Evolutionary conservation across 1,284 basidiomycete genomes (phyloP).

Genomic region (Leccinum pachyderme): DNA sequence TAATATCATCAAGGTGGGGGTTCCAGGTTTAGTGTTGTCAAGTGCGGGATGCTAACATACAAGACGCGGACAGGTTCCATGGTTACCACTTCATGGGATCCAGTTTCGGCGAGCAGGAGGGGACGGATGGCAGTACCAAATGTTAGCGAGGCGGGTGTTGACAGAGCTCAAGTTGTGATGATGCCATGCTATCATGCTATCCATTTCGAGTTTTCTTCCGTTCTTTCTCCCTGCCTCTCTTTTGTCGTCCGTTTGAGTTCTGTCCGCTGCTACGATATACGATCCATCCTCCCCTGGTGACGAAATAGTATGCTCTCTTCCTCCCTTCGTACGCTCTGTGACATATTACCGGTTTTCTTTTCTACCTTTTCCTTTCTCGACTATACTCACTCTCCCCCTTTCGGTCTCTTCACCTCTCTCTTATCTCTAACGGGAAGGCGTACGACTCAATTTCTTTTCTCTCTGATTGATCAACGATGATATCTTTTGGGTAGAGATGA

Average conservation of each 20-base stretch:
- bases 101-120: conserved; percentile 93
- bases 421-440: background rate
- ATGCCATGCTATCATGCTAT: background rate
- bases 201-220: background rate
- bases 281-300: background rate
- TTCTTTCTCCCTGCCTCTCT: background rate
- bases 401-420: background rate
- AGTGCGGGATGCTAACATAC: background rate
- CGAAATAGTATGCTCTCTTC: background rate
- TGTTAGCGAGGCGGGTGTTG: conserved; percentile 91
- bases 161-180: conserved; percentile 88
- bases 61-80: conserved; percentile 68
- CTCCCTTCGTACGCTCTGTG: conserved; percentile 5
- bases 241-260: background rate
- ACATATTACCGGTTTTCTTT: conserved; percentile 11
- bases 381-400: background rate
- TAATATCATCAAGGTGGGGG: conserved; percentile 85
- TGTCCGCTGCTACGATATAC: background rate
- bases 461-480: background rate
- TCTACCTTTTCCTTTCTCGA: background rate
- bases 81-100: conserved; percentile 91
- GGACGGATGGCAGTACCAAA: conserved; percentile 97
- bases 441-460: background rate
- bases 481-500: background rate
- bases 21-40: conserved; percentile 3